Percentiles rank a stretch among this genome's conserved stretches.
These are phyloP conservation scores for Aegle marmelos DNA, from an alignment of 345 rosid genomes.

Conservation along the genomic window DNA sequence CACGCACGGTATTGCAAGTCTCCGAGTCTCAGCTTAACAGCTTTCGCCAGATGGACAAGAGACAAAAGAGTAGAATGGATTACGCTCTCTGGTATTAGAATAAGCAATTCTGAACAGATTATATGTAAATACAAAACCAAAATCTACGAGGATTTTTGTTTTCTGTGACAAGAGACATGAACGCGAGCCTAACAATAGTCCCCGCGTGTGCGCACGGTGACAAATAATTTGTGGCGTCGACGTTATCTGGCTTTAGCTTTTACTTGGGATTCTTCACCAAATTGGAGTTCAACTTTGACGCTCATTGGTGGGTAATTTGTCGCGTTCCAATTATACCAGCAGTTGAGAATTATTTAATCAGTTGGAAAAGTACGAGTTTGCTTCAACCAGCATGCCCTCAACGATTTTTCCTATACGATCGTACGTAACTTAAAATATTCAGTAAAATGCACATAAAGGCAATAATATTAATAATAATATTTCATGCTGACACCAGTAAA, in stretches of 20 bases:
- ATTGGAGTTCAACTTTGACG: neutral
- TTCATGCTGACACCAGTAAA: too few species aligned
- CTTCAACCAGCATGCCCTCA: neutral
- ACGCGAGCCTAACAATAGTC: neutral
- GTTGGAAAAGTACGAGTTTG: neutral
- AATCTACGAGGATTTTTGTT: neutral
- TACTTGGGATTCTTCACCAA: constrained; percentile 18
- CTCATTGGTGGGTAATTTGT: neutral
- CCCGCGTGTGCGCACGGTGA: neutral
- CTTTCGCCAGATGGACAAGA: neutral
- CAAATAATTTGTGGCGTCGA: neutral
- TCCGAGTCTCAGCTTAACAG: constrained; percentile 2
- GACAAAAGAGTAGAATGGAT: neutral
- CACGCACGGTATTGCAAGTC: neutral
- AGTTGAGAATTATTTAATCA: neutral
- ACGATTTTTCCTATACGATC: constrained; percentile 19
- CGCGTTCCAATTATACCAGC: neutral
- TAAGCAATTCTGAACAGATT: neutral
- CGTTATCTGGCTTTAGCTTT: neutral
- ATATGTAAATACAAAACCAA: neutral
- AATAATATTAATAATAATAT: too few species aligned
- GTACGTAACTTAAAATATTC: neutral
- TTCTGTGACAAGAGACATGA: constrained; percentile 2
- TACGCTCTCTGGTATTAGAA: neutral
- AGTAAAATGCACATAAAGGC: neutral